Evolutionary conservation across 1,284 basidiomycete genomes (phyloP).

Genomic region (Laetiporus sulphureus): DNA sequence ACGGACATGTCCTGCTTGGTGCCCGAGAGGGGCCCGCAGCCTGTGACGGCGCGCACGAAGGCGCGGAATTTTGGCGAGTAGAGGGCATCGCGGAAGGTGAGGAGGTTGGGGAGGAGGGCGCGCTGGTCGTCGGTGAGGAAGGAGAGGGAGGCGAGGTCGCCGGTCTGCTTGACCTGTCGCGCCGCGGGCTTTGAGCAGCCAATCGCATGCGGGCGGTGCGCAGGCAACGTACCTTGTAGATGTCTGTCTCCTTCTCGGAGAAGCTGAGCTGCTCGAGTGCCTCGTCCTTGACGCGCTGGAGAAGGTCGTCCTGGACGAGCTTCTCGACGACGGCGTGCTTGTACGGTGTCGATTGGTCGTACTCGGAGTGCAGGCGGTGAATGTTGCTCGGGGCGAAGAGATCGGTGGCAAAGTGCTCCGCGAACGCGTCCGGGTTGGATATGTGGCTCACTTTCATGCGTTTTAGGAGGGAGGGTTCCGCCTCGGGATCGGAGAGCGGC

Average conservation of each 20-base stretch:
- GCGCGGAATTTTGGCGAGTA: conserved; percentile 84
- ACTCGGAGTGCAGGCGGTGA: conserved; percentile 46
- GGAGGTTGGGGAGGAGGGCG: conserved; percentile 71
- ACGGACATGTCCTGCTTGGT: conserved; percentile 95
- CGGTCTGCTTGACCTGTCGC: conserved; percentile 91
- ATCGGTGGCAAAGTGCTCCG: conserved; percentile 40
- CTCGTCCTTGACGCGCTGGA: conserved; percentile 74
- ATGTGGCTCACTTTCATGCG: conserved; percentile 27
- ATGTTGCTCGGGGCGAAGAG: conserved; percentile 55
- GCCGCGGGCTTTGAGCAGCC: not conserved
- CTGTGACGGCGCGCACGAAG: conserved; percentile 85
- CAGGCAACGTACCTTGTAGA: conserved; percentile 75
- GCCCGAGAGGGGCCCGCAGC: conserved; percentile 89
- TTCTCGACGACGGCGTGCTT: conserved; percentile 80
- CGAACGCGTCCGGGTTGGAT: conserved; percentile 23
- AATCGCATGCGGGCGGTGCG: not conserved
- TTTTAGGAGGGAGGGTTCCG: conserved; percentile 22
- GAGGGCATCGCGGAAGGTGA: conserved; percentile 84
- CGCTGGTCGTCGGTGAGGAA: conserved; percentile 77
- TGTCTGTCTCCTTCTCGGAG: conserved; percentile 97
- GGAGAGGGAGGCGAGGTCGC: conserved; percentile 90
- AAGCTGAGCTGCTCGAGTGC: conserved; percentile 85
- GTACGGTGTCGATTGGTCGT: conserved; percentile 66
- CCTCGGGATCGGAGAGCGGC: conserved; percentile 14
- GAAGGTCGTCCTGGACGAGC: conserved; percentile 81